Evolutionary conservation across 306 rosid genomes (phyloP).

Genomic region (Canavalia gladiata): DNA sequence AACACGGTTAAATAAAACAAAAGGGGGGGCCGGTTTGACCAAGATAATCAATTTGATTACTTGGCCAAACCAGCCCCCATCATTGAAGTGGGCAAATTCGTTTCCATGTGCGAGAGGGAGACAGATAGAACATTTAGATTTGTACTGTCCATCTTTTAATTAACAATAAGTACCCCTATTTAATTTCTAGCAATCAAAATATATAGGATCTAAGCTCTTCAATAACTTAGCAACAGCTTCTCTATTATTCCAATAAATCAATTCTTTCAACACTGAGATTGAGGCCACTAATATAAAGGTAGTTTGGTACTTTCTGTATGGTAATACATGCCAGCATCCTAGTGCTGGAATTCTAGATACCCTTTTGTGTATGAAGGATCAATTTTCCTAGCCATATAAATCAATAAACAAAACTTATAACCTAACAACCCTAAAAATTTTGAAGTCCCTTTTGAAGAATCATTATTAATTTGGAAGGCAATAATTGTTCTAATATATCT

Average conservation of each 20-base stretch:
- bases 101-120: slow-evolving; percentile 2
- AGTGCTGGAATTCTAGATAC: slow-evolving; percentile 8
- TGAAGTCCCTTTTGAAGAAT: neutral
- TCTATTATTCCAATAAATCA: neutral
- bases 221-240: neutral
- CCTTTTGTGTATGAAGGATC: slow-evolving; percentile 3
- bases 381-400: neutral
- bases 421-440: slow-evolving; percentile 5
- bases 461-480: slow-evolving; percentile 19
- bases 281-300: neutral
- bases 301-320: slow-evolving; percentile 1
- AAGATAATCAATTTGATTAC: slow-evolving; percentile 48
- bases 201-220: slow-evolving; percentile 3
- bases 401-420: slow-evolving; percentile 3
- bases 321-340: slow-evolving; percentile 1
- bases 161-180: slow-evolving; percentile 13
- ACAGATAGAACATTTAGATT: slow-evolving; percentile 34
- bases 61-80: slow-evolving; percentile 64
- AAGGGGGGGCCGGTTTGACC: slow-evolving; percentile 63
- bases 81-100: slow-evolving; percentile 22
- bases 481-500: slow-evolving; percentile 4
- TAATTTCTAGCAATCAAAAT: neutral
- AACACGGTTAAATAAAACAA: slow-evolving; percentile 35
- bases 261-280: neutral
- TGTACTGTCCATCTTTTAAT: neutral